Conservation (phyloP, 1,139 yeast species). For the Yamadazyma friedrichii region DNA sequence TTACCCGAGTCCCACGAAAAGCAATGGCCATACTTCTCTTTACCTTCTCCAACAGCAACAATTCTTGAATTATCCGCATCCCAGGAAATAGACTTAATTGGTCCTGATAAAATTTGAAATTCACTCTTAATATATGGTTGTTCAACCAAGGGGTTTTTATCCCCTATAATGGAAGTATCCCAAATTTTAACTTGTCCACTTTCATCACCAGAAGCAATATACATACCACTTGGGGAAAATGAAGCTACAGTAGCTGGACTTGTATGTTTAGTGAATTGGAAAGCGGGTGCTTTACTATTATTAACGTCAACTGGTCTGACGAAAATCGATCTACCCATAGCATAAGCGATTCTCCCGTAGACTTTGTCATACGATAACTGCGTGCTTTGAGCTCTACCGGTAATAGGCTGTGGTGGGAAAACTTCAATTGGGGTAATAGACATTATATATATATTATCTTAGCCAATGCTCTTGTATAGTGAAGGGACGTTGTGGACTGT, state of each 20-base stretch:
- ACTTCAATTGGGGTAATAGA: constrained; percentile 17
- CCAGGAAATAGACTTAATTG: constrained; percentile 86
- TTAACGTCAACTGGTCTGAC: constrained; percentile 56
- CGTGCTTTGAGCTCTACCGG: constrained; percentile 67
- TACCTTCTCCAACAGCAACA: constrained; percentile 95
- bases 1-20: constrained; percentile 94
- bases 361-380: constrained; percentile 72
- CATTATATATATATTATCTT: not conserved
- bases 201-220: constrained; percentile 90
- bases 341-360: constrained; percentile 72
- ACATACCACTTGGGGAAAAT: constrained; percentile 87
- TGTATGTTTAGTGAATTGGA: constrained; percentile 74
- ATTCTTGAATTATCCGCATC: constrained; percentile 84
- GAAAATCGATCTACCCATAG: constrained; percentile 77
- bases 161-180: constrained; percentile 50
- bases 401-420: constrained; percentile 72
- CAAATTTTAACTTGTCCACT: constrained; percentile 85
- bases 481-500: not conserved
- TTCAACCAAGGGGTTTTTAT: constrained; percentile 16
- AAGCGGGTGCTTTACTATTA: constrained; percentile 40
- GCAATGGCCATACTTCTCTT: constrained; percentile 88
- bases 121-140: constrained; percentile 62
- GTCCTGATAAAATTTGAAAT: constrained; percentile 77
- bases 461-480: too few relatives aligned
- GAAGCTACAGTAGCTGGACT: constrained; percentile 75